Conservation (phyloP, 2,329 filamentous ascomycete species). For the Sporothrix globosa region DNA sequence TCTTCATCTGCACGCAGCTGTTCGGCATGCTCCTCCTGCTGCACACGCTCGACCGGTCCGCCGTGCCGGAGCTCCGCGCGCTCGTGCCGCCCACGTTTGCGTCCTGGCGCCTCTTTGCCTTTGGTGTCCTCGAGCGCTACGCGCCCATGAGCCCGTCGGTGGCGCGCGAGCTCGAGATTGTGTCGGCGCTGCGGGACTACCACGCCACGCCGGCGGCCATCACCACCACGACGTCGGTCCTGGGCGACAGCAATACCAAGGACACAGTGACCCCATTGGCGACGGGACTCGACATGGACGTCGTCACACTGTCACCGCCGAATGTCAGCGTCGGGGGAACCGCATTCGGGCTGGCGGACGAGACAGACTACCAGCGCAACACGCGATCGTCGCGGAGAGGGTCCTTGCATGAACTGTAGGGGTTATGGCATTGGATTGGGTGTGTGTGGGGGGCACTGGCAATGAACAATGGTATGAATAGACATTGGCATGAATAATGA, state of each 20-base stretch:
- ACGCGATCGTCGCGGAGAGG: slow-evolving; percentile 9
- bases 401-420: slow-evolving; percentile 5
- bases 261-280: background rate
- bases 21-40: slow-evolving; percentile 37
- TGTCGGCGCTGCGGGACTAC: slow-evolving; percentile 19
- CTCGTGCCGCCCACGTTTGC: slow-evolving; percentile 33
- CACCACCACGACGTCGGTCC: background rate
- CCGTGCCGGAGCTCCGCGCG: slow-evolving; percentile 22
- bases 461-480: background rate
- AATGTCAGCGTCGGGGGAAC: background rate
- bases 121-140: slow-evolving; percentile 32
- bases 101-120: slow-evolving; percentile 32
- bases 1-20: slow-evolving; percentile 37
- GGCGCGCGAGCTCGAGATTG: slow-evolving; percentile 40
- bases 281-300: background rate
- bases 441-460: no score
- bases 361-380: background rate
- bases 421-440: background rate
- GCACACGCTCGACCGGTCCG: slow-evolving; percentile 30
- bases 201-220: background rate
- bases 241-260: background rate
- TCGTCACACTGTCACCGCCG: background rate
- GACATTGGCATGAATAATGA: background rate
- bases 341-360: background rate
- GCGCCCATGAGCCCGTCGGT: slow-evolving; percentile 33